phyloP scores from a whole-genome alignment of 148 eudicot genomes.

The Nepenthes mirabilis region DNA sequence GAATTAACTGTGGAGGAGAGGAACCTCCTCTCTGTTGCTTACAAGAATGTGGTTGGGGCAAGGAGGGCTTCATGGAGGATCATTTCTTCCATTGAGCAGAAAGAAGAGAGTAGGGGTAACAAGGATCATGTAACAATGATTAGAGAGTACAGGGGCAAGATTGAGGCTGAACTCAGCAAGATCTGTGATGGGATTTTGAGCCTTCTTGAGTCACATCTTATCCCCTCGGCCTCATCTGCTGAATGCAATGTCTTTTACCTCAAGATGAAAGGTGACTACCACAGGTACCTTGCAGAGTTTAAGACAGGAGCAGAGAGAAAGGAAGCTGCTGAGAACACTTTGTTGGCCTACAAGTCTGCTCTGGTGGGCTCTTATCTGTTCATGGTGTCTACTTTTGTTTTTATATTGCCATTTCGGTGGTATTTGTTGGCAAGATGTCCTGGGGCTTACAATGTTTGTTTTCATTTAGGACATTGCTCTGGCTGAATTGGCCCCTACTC shows the following conservation, averaged over 20 bases:
- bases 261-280: constrained; percentile 73
- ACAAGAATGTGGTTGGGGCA: too few relatives aligned
- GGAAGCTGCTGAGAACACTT: too few relatives aligned
- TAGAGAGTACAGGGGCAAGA: constrained; percentile 29
- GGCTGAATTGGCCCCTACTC: constrained; percentile 72
- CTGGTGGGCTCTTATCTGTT: constrained; percentile 32
- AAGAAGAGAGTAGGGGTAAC: constrained; percentile 23
- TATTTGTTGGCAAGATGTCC: not conserved
- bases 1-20: constrained; percentile 42
- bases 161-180: constrained; percentile 36
- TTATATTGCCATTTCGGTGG: not conserved
- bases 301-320: too few relatives aligned
- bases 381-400: not conserved
- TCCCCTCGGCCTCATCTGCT: constrained; percentile 30
- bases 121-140: constrained; percentile 32
- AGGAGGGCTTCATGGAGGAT: constrained; percentile 27
- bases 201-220: constrained; percentile 30
- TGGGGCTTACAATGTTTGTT: constrained; percentile 1
- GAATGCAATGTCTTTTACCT: constrained; percentile 37
- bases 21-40: not conserved
- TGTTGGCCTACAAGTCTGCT: constrained; percentile 74
- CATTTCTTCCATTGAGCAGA: constrained; percentile 18
- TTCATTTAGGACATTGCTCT: constrained; percentile 54
- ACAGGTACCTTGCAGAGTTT: too few relatives aligned
- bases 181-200: constrained; percentile 35